phyloP scores from a whole-genome alignment of 345 rosid species.

The Citrus unshiu region DNA sequence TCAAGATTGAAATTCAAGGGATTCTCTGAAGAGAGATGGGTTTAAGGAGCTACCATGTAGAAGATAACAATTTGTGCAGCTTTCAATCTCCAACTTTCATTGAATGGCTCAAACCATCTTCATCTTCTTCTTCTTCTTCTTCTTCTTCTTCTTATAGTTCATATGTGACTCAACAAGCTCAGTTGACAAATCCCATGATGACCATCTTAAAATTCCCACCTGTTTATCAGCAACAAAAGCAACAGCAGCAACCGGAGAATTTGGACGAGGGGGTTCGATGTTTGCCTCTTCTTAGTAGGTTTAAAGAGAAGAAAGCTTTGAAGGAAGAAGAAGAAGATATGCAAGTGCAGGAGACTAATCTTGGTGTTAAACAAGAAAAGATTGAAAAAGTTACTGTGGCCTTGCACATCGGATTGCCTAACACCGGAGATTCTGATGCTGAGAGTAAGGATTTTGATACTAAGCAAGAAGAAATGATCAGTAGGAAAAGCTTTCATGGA shows the following conservation, averaged over 20 bases:
- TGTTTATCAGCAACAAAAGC: slow-evolving; percentile 12
- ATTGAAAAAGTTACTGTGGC: slow-evolving; percentile 44
- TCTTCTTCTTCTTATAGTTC: slow-evolving; percentile 26
- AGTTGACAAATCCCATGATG: slow-evolving; percentile 24
- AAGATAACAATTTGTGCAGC: slow-evolving; percentile 22
- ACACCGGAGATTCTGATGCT: slow-evolving; percentile 10
- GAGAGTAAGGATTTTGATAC: slow-evolving; percentile 11
- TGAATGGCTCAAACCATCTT: slow-evolving; percentile 79
- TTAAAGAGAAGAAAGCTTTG: slow-evolving; percentile 31
- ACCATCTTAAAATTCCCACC: slow-evolving; percentile 18
- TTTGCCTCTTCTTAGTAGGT: slow-evolving; percentile 56
- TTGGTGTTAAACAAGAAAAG: slow-evolving; percentile 30
- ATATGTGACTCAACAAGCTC: slow-evolving; percentile 28
- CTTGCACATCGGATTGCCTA: slow-evolving; percentile 71
- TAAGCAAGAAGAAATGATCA: slow-evolving; percentile 19
- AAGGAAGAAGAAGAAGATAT: slow-evolving; percentile 36
- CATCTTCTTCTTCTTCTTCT: slow-evolving; percentile 18
- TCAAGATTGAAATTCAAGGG: slow-evolving; percentile 11
- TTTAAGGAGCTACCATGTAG: slow-evolving; percentile 41
- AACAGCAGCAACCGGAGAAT: slow-evolving; percentile 3
- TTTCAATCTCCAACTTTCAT: slow-evolving; percentile 55
- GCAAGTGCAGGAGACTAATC: slow-evolving; percentile 5
- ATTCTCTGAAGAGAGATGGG: slow-evolving; percentile 37
- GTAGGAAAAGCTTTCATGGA: slow-evolving; percentile 28
- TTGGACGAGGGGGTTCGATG: slow-evolving; percentile 33